Evolutionary conservation across 306 rosid species (phyloP).

Genomic region (Cercis canadensis): DNA sequence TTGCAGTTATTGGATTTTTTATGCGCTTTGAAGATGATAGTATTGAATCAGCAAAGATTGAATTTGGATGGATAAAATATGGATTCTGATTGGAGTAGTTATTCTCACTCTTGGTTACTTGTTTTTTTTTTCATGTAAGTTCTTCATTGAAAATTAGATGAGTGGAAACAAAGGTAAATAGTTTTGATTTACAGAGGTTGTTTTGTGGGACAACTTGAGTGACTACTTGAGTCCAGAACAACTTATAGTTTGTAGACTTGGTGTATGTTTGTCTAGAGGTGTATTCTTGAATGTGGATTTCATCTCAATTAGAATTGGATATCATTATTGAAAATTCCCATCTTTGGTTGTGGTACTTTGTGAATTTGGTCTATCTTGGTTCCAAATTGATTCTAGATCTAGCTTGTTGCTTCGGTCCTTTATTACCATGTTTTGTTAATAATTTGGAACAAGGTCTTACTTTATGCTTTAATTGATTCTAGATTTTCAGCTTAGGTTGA

Average conservation of each 20-base stretch:
- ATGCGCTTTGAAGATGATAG: conserved; percentile 86
- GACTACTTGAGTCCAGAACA: background rate
- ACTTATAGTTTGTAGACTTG: background rate
- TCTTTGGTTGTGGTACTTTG: background rate
- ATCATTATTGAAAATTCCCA: background rate
- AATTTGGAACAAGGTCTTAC: background rate
- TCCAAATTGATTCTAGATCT: background rate
- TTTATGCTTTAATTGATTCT: background rate
- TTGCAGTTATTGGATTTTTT: conserved; percentile 65
- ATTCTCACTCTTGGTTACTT: too few relatives aligned
- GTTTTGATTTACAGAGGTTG: too few relatives aligned
- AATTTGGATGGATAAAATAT: too few relatives aligned
- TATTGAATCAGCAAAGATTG: conserved; percentile 85
- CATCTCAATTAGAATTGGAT: background rate
- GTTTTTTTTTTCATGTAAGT: too few relatives aligned
- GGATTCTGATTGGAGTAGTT: too few relatives aligned
- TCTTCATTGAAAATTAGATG: too few relatives aligned
- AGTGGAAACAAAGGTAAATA: too few relatives aligned
- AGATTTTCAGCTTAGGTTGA: too few relatives aligned
- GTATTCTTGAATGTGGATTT: background rate
- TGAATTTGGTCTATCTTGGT: conserved; percentile 11
- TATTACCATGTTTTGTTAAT: background rate
- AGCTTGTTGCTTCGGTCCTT: background rate
- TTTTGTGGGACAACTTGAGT: too few relatives aligned
- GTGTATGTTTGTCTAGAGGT: background rate